Evolutionary conservation across 2,329 filamentous ascomycete species (phyloP), one percentile per base, ranked within the genome.

Genomic region (Xylariales sp.): DNA sequence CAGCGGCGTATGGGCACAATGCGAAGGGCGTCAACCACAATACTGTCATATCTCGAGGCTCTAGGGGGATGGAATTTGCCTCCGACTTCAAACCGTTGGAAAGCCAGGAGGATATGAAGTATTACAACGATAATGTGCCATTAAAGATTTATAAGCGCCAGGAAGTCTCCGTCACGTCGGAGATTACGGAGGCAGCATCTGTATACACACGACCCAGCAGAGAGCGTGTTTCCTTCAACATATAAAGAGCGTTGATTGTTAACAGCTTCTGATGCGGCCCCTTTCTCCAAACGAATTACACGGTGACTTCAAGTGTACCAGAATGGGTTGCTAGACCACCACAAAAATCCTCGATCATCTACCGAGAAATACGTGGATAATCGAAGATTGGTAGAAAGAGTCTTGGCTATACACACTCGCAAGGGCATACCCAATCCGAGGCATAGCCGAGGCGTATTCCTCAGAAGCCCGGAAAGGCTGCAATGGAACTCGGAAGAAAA

Each of bases 31-130:
- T 70, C 48, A 62, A 65, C n/a, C 66, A 70, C 48, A 70, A 62
- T n/a, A 66, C 58, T 0, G 39, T 53, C 39, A 69, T 70, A 18
- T 64, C 66, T 2, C 49, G 69, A 3, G 69, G 69, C 5, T 48
- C 59, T 9, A 45, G 41, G 3, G 54, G 30, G 10, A 43, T 43
- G 2, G 57, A 61, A 6, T 5, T 61, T 12, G 36, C 32, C 7
- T 73, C 73, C 34, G 66, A 65, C 16, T 66, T 79, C 45, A 73
- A 74, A 9, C 70, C 69, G 3, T 73, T 78, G 2, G 76, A 78
- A 41, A 82, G 80, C 71, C 79, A 81, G 65, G 80, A 82, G 67
- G 73, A 78, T 41, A 79, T 81, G 69, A 80, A 70, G 34, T 73
- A 70, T 1, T 77, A 74, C 59, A 70, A 69, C 5, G 72, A 74